Evolutionary conservation across 2,329 filamentous ascomycete genomes (phyloP), one percentile per base, ranked within the genome.

Genomic region (Scedosporium boydii): DNA sequence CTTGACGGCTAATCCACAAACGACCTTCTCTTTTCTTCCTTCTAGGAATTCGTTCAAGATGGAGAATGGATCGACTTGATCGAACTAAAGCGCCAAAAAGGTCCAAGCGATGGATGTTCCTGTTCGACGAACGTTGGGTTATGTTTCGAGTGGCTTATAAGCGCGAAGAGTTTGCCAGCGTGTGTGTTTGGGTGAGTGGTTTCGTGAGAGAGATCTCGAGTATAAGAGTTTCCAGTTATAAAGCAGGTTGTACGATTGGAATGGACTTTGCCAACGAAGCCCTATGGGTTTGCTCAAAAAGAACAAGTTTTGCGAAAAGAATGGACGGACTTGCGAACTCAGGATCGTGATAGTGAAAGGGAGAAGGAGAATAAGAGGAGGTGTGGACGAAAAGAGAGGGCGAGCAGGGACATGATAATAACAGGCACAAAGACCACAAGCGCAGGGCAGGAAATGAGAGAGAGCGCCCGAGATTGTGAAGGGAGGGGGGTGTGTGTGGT

Each of bases 251-350:
- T 69, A 68, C 67, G 68, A 67, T 70, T 70, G 69, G 68, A 58
- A 66, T 65, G 75, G 79, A 81, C 80, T 82, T 78, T 82, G 80
- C 80, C 80, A 82, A 82, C 80, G 80, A 82, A 82, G 80, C 42
- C 71, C 75, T 72, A 71, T 70, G 67, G 65, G 68, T 48, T 61
- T 26, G 18, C 14, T 23, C 34, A 38, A 38, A 38, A 16, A 16
- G 23, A 55, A 55, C 51, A 46, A 26, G 14, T 16, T 21, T 38
- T 51, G 55, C n/a, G 56, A 41, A 62, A 62, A 53, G 61, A 62
- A 59, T 42, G 56, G 27, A 59, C 42, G 60, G 34, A 58, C 21
- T 58, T 51, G 56, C 42, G 56, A 58, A 59, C 16, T 16, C 21
- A 27, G 14, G 53, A 21, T 48, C 44, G 44, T 48, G 44, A 18